Conservation (phyloP, 1,139 yeast species). For the Geotrichum histeridarum region DNA sequence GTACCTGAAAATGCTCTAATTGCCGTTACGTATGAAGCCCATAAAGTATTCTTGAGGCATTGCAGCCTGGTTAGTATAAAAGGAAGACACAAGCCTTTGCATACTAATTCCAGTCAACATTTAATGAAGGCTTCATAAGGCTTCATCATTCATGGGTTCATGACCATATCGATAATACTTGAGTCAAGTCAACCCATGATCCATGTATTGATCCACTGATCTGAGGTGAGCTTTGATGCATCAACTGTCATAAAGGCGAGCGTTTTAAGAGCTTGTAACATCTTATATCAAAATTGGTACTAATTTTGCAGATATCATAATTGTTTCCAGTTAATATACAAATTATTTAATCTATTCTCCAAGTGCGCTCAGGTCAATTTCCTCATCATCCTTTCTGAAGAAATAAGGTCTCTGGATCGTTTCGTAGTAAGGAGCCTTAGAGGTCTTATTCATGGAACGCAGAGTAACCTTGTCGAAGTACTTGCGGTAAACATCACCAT, state of each 20-base stretch:
- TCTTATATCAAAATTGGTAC: background rate
- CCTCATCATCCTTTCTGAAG: conserved; percentile 25
- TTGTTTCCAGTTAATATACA: background rate
- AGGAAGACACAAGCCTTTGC: no score
- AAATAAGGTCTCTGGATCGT: conserved; percentile 40
- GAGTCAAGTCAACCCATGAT: background rate
- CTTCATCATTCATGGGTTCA: background rate
- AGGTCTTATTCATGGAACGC: conserved; percentile 32
- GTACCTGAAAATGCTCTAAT: no score
- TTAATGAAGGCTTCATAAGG: no score
- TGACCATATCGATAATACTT: background rate
- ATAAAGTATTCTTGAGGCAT: no score
- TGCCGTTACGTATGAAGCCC: no score
- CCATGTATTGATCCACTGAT: background rate
- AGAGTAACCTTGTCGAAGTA: conserved; percentile 45
- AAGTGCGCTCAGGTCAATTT: conserved; percentile 16
- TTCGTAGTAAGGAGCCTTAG: conserved; percentile 41
- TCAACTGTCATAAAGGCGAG: background rate
- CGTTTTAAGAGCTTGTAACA: background rate
- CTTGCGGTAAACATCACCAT: conserved; percentile 82
- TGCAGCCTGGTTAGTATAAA: no score
- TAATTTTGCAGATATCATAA: background rate
- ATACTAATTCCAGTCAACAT: no score
- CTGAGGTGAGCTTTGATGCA: background rate
- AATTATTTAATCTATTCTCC: conserved; percentile 4